These are phyloP conservation scores for Arthroderma uncinatum DNA, from an alignment of 2,329 filamentous ascomycete species.

Conservation along the genomic window DNA sequence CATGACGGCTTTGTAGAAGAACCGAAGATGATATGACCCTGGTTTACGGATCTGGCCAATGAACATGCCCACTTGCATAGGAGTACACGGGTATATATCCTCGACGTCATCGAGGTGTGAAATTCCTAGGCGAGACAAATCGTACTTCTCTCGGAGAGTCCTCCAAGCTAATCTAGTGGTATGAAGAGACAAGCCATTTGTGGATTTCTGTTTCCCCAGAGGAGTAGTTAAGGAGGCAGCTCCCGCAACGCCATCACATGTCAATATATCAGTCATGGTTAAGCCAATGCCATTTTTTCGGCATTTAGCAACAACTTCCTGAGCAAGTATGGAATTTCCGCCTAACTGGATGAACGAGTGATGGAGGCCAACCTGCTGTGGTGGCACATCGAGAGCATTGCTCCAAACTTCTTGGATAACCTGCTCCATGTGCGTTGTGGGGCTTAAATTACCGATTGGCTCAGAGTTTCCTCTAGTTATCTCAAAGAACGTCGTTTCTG, in stretches of 20 bases:
- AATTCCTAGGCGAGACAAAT: slow-evolving; percentile 1
- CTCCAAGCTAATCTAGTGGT: background rate
- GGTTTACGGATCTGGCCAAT: slow-evolving; percentile 5
- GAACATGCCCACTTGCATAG: slow-evolving; percentile 10
- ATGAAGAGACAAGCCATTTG: background rate
- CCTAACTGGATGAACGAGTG: slow-evolving; percentile 12
- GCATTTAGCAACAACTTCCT: slow-evolving; percentile 20
- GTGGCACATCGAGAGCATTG: slow-evolving; percentile 31
- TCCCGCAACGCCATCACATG: slow-evolving; percentile 13
- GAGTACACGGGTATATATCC: slow-evolving; percentile 9
- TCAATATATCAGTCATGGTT: slow-evolving; percentile 21
- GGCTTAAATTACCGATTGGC: background rate
- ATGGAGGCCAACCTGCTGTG: slow-evolving; percentile 19
- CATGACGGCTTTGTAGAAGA: background rate
- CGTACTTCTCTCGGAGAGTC: slow-evolving; percentile 3
- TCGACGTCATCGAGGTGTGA: slow-evolving; percentile 3
- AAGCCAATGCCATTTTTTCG: slow-evolving; percentile 15
- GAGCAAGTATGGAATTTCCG: slow-evolving; percentile 16
- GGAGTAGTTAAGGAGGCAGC: slow-evolving; percentile 6
- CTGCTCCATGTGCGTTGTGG: slow-evolving; percentile 6
- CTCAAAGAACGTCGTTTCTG: slow-evolving; percentile 7
- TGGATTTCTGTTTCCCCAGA: background rate
- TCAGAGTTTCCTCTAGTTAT: slow-evolving; percentile 2
- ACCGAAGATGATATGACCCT: background rate
- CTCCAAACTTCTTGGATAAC: slow-evolving; percentile 5